Conservation (phyloP, 164 flowering plant genomes). For the Nymphaea colorata region DNA sequence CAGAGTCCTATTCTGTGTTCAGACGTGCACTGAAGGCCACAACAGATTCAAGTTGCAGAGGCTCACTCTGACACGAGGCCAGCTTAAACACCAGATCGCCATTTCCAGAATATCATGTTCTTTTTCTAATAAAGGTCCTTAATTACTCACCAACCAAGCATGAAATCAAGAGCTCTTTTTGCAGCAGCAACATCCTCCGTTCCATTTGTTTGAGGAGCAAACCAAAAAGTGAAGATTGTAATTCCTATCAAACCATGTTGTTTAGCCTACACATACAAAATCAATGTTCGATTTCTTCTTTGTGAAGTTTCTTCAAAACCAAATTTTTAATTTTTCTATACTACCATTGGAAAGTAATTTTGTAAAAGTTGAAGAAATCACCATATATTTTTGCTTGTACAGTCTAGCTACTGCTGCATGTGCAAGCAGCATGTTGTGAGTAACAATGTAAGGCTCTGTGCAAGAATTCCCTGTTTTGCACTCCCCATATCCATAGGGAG, state of each 20-base stretch:
- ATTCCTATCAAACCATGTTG: conserved; percentile 8
- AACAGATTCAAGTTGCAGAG: not conserved
- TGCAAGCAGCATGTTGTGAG: not conserved
- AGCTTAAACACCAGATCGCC: not conserved
- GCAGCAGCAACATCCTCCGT: conserved; percentile 6
- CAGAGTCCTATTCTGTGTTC: not conserved
- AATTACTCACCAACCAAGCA: conserved; percentile 6
- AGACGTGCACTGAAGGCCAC: too few species aligned
- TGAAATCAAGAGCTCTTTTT: conserved; percentile 6
- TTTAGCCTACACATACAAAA: conserved; percentile 1
- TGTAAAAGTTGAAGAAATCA: not conserved
- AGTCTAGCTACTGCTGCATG: conserved; percentile 3
- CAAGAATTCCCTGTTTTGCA: conserved; percentile 1
- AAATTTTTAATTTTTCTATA: not conserved
- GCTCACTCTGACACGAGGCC: not conserved
- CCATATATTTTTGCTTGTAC: not conserved
- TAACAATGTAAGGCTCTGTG: not conserved
- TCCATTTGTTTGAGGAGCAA: conserved; percentile 2
- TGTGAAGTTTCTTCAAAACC: not conserved
- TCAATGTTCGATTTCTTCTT: not conserved
- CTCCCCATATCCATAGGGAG: conserved; percentile 4
- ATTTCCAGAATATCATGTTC: not conserved
- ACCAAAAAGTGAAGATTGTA: conserved; percentile 1
- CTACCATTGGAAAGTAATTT: not conserved
- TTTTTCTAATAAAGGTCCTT: not conserved